Percentiles rank a stretch among this genome's conserved stretches.
These are phyloP conservation scores for Thielaviopsis ethacetica DNA, from an alignment of 2,329 filamentous ascomycete species.

Conservation along the genomic window DNA sequence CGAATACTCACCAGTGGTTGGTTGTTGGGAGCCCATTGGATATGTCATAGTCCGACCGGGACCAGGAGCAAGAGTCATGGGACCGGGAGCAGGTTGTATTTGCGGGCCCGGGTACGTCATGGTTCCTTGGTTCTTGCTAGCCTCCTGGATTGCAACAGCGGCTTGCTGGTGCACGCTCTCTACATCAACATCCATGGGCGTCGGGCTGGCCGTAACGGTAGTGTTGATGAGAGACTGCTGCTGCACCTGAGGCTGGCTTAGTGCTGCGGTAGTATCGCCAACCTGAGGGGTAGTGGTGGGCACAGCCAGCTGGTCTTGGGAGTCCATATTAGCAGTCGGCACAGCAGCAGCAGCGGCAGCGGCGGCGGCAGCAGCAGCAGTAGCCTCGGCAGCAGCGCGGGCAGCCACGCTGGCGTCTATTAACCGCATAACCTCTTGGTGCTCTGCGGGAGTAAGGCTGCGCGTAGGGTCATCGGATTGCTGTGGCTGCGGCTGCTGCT, in stretches of 20 bases:
- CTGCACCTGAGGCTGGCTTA: slow-evolving; percentile 33
- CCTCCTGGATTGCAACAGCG: slow-evolving; percentile 8
- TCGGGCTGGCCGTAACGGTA: slow-evolving; percentile 33
- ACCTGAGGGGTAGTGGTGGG: slow-evolving; percentile 18
- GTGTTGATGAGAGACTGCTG: slow-evolving; percentile 27
- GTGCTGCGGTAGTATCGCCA: slow-evolving; percentile 20
- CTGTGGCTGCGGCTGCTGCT: neutral
- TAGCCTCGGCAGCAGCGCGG: slow-evolving; percentile 25
- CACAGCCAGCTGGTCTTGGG: slow-evolving; percentile 16
- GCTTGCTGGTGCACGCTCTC: slow-evolving; percentile 22
- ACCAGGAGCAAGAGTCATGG: slow-evolving; percentile 26
- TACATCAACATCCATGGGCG: slow-evolving; percentile 37
- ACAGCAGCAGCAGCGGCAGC: slow-evolving; percentile 20
- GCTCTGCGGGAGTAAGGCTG: slow-evolving; percentile 2
- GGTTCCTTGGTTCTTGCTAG: slow-evolving; percentile 29
- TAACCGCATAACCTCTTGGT: slow-evolving; percentile 10
- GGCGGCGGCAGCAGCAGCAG: slow-evolving; percentile 22
- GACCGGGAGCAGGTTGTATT: slow-evolving; percentile 21
- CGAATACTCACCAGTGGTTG: slow-evolving; percentile 10
- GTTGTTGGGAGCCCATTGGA: slow-evolving; percentile 28
- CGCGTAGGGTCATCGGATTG: neutral
- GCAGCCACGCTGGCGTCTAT: slow-evolving; percentile 9
- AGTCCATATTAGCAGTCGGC: neutral
- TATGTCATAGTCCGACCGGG: slow-evolving; percentile 38
- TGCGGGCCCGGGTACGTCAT: slow-evolving; percentile 37